A percentile compares a stretch with the other conserved stretches of the same genome.
These are phyloP conservation scores for Rhododendron williamsianum DNA, from an alignment of 148 eudicot genomes.

Conservation along the genomic window DNA sequence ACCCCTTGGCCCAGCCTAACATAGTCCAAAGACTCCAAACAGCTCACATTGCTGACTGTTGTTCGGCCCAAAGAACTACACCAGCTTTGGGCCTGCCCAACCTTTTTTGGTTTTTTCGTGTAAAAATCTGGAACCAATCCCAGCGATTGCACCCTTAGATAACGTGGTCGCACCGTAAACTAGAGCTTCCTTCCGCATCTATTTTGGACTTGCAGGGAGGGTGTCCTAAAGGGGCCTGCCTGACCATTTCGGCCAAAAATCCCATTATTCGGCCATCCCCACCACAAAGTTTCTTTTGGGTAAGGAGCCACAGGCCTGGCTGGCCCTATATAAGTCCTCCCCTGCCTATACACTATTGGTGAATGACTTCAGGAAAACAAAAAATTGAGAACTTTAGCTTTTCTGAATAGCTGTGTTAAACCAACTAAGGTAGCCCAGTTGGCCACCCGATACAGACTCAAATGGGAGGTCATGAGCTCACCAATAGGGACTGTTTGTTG, in stretches of 20 bases:
- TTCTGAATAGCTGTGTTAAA: not conserved
- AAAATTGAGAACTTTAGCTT: not conserved
- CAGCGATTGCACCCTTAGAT: not conserved
- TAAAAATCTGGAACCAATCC: not conserved
- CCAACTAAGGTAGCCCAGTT: not conserved
- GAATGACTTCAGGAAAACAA: not conserved
- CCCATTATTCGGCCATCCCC: not conserved
- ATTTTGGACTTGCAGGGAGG: not conserved
- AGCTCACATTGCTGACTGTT: not conserved
- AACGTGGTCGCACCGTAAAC: not conserved
- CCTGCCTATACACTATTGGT: not conserved
- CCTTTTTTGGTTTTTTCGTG: not conserved
- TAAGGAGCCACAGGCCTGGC: not conserved
- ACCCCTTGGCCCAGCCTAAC: not conserved
- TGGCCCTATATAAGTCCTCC: not conserved
- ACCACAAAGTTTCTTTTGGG: not conserved
- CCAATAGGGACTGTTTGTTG: not conserved
- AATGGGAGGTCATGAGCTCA: not conserved
- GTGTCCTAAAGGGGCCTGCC: not conserved
- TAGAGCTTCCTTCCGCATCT: not conserved
- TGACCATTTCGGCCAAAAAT: not conserved
- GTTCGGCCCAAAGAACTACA: not conserved
- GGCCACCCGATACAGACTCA: not conserved
- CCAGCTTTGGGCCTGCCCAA: not conserved
- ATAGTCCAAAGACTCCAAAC: not conserved